These are phyloP conservation scores for Lasiodiplodia hormozganensis DNA, from an alignment of 2,329 filamentous ascomycete genomes.

Conservation along the genomic window DNA sequence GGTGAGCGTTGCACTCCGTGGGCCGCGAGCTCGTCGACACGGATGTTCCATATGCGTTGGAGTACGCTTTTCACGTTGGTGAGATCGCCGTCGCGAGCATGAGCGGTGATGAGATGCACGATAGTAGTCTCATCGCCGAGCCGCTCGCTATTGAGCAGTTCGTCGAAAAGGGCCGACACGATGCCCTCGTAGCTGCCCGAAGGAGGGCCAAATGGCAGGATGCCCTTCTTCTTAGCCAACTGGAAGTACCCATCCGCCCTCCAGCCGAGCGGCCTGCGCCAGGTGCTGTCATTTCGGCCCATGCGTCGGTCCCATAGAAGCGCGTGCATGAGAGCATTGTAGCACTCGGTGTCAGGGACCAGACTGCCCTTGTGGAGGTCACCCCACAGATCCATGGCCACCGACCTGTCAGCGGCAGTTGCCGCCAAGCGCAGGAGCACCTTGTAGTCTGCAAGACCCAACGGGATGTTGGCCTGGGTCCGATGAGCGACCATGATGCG, in stretches of 20 bases:
- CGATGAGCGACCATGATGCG: slow-evolving; percentile 48
- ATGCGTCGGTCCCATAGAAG: slow-evolving; percentile 49
- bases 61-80: slow-evolving; percentile 56
- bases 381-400: slow-evolving; percentile 57
- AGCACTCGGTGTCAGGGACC: slow-evolving; percentile 58
- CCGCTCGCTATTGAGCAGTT: slow-evolving; percentile 55
- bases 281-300: background rate
- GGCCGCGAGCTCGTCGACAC: slow-evolving; percentile 51
- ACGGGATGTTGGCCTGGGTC: slow-evolving; percentile 41
- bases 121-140: slow-evolving; percentile 61
- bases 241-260: background rate
- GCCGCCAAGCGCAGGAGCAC: slow-evolving; percentile 61
- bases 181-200: slow-evolving; percentile 38
- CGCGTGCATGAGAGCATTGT: slow-evolving; percentile 62
- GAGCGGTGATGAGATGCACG: slow-evolving; percentile 59
- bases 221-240: background rate
- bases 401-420: slow-evolving; percentile 52
- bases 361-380: slow-evolving; percentile 49
- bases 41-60: slow-evolving; percentile 61
- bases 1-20: slow-evolving; percentile 37
- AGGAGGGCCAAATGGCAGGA: slow-evolving; percentile 36
- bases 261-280: slow-evolving; percentile 5
- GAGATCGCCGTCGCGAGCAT: slow-evolving; percentile 60
- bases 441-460: slow-evolving; percentile 58
- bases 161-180: slow-evolving; percentile 50